These are phyloP conservation scores for thale cress (Arabidopsis thaliana) DNA, from an alignment of 345 rosid genomes.

Conservation along the genomic window TAIR10.1 NC_003075.7:2638501-2639000, in stretches of 20 bases:
- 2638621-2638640: conserved; percentile 92
- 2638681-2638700: neutral
- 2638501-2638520: conserved; percentile 62
- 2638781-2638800: conserved; percentile 78
- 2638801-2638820: conserved; percentile 70
- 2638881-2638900: conserved; percentile 4
- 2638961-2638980: conserved; percentile 25
- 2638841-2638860: neutral
- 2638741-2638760: conserved; percentile 81
- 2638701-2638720: conserved; percentile 1
- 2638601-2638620: conserved; percentile 79
- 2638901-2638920: conserved; percentile 23
- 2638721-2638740: conserved; percentile 61
- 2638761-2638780: conserved; percentile 87
- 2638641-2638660: neutral
- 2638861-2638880: conserved; percentile 12
- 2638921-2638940: conserved; percentile 39
- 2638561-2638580: conserved; percentile 65
- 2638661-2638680: neutral
- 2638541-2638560: conserved; percentile 72
- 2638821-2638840: conserved; percentile 73
- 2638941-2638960: conserved; percentile 16
- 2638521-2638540: conserved; percentile 70
- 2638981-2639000: conserved; percentile 61
- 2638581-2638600: conserved; percentile 73